These are phyloP conservation scores for Atkinsonella texensis DNA, from an alignment of 2,329 filamentous ascomycete genomes.

Conservation along the genomic window DNA sequence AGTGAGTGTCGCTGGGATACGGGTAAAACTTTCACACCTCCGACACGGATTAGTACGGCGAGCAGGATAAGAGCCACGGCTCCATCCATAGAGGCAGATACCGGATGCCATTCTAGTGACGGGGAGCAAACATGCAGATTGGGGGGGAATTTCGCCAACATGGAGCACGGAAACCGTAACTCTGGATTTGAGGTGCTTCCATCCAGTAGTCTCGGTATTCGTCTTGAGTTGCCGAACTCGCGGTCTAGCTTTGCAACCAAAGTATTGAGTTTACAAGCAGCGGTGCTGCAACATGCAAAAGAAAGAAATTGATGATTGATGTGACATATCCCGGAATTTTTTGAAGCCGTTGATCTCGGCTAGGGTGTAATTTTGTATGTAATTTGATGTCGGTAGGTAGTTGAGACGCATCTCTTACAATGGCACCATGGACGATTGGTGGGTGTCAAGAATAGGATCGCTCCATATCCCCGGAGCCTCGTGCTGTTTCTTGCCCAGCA, in stretches of 20 bases:
- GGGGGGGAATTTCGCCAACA: conserved; percentile 8
- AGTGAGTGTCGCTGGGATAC: background rate
- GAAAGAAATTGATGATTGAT: background rate
- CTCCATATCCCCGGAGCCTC: too few relatives aligned
- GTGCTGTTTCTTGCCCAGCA: too few relatives aligned
- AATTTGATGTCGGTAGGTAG: background rate
- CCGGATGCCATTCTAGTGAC: too few relatives aligned
- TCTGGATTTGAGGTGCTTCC: conserved; percentile 9
- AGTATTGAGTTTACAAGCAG: background rate
- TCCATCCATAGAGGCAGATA: background rate
- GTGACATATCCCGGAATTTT: background rate
- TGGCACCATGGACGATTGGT: too few relatives aligned
- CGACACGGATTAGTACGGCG: background rate
- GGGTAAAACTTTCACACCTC: background rate
- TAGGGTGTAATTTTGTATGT: conserved; percentile 3
- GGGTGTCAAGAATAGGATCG: too few relatives aligned
- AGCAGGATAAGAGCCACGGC: background rate
- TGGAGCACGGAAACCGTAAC: conserved; percentile 1
- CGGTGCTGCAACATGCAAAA: background rate
- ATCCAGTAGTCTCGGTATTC: conserved; percentile 4
- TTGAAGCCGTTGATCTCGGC: background rate
- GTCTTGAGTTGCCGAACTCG: conserved; percentile 4
- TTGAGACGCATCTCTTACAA: background rate
- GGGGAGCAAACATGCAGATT: conserved; percentile 4
- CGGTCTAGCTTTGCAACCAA: background rate